Percentiles rank a stretch among this genome's conserved stretches.
phyloP scores from a whole-genome alignment of 495 filamentous ascomycete genomes.

The Daldinia concentrica region DNA sequence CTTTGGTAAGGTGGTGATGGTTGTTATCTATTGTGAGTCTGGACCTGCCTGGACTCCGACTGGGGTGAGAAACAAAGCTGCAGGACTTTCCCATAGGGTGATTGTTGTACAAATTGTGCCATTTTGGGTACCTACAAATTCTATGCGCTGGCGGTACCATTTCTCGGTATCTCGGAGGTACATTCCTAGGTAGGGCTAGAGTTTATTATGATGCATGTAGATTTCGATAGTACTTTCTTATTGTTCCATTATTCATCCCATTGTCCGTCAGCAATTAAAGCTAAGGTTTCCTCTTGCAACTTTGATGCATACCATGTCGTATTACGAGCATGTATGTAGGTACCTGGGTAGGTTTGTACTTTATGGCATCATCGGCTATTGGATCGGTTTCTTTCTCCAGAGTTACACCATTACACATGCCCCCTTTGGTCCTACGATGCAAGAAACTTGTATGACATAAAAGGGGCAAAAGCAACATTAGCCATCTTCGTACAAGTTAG shows the following conservation, averaged over 20 bases:
- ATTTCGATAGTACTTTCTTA: slow-evolving; percentile 14
- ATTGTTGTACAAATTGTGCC: slow-evolving; percentile 17
- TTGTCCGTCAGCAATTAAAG: background rate
- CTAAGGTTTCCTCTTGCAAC: background rate
- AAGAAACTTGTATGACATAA: background rate
- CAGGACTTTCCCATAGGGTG: background rate
- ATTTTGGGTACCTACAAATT: slow-evolving; percentile 12
- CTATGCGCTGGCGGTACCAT: background rate
- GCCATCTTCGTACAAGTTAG: background rate
- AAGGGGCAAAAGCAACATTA: background rate
- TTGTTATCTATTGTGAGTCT: slow-evolving; percentile 30
- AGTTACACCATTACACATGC: background rate
- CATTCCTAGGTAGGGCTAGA: slow-evolving; percentile 2
- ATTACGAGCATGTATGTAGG: background rate
- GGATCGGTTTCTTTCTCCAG: background rate
- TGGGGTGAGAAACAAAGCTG: slow-evolving; percentile 30
- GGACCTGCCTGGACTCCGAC: slow-evolving; percentile 34
- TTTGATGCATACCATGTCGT: background rate
- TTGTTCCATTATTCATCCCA: slow-evolving; percentile 1
- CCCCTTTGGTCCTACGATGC: background rate
- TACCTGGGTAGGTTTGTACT: background rate
- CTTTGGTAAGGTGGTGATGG: slow-evolving; percentile 3
- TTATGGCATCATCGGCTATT: background rate
- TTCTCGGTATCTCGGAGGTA: slow-evolving; percentile 2
- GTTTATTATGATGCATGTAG: background rate